Percentiles rank a stretch among this genome's conserved stretches.
Conservation (phyloP, 768 basidiomycete genomes). For the Mycena floridula region DNA sequence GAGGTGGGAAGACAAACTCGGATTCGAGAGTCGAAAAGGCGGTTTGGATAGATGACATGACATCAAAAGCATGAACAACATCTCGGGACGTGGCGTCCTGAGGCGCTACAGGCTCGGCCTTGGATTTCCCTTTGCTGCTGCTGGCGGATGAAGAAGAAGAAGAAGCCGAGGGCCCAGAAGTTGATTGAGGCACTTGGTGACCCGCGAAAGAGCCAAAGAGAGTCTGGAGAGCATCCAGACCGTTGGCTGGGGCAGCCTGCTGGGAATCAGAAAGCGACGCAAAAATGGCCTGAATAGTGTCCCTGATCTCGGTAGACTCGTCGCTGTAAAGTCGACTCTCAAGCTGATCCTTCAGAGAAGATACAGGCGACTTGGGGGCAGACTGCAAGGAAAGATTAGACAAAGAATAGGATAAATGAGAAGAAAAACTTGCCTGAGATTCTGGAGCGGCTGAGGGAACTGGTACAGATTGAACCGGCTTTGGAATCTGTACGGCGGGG, state of each 20-base stretch:
- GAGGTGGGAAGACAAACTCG: constrained; percentile 33
- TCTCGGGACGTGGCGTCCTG: constrained; percentile 19
- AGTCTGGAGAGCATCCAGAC: no score
- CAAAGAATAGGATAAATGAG: no score
- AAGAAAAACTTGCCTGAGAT: no score
- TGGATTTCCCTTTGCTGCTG: constrained; percentile 33
- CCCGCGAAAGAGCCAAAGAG: no score
- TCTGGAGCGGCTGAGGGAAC: no score
- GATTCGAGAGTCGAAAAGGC: constrained; percentile 28
- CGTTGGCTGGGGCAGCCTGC: constrained; percentile 1
- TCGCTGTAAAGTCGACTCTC: constrained; percentile 25
- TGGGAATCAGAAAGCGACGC: constrained; percentile 23
- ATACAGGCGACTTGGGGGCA: no score
- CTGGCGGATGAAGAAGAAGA: constrained; percentile 2
- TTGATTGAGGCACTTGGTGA: background rate
- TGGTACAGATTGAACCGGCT: no score
- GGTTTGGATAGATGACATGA: constrained; percentile 35
- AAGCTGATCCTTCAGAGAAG: constrained; percentile 26
- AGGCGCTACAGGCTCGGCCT: constrained; percentile 13
- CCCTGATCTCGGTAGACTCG: constrained; percentile 26
- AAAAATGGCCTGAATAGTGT: constrained; percentile 34
- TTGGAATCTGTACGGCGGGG: no score
- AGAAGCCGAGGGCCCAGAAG: constrained; percentile 2
- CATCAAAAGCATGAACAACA: constrained; percentile 27
- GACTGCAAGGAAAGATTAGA: no score